Percentiles rank a stretch among this genome's conserved stretches.
These are phyloP conservation scores for Thuja plicata DNA, from an alignment of 83 land plant species.

Conservation along the genomic window DNA sequence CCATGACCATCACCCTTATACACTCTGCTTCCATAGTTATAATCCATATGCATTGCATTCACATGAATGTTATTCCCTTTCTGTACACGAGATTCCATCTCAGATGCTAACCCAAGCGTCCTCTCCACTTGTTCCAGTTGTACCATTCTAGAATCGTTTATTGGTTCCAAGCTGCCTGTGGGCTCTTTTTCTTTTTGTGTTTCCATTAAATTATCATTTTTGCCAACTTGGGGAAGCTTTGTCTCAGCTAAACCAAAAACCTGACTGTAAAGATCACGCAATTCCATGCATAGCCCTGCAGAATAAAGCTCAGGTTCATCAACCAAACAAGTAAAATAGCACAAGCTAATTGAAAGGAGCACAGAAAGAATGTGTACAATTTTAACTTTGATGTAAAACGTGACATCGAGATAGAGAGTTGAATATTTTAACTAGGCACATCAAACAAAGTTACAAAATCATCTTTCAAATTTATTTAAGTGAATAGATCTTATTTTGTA, in stretches of 20 bases:
- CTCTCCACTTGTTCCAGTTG: background rate
- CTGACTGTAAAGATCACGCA: constrained; percentile 6
- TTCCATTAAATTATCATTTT: background rate
- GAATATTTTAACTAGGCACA: background rate
- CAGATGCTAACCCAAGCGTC: background rate
- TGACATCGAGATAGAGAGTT: background rate
- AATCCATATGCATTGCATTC: background rate
- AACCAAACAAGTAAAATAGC: background rate
- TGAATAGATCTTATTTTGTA: background rate
- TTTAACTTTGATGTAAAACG: background rate
- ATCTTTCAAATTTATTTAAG: background rate
- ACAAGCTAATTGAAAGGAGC: background rate
- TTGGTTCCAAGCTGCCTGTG: background rate
- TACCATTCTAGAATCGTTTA: background rate
- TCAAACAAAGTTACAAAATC: background rate
- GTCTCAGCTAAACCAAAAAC: constrained; percentile 4
- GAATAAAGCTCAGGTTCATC: background rate
- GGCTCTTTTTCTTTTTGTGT: background rate
- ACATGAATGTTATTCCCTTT: background rate
- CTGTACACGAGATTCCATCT: background rate
- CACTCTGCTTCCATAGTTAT: background rate
- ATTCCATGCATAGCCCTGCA: constrained; percentile 7
- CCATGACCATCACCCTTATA: background rate
- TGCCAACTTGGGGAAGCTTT: background rate
- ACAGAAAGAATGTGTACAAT: background rate